Evolutionary conservation across 176 grass and related monocot species (phyloP).

Genomic region (Musa schizocarpa): DNA sequence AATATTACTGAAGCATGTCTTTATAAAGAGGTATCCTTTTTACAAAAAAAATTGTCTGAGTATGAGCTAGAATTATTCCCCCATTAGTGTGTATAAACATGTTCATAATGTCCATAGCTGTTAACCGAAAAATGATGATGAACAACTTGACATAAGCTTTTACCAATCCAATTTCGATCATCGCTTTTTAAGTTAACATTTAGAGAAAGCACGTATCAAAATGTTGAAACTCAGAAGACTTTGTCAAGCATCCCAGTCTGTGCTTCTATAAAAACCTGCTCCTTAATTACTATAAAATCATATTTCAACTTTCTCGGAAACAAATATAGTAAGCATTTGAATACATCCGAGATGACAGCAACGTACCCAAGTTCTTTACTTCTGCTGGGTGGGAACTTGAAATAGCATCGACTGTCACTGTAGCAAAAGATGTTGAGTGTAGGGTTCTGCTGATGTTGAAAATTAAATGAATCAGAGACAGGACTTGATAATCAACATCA

Average conservation of each 20-base stretch:
- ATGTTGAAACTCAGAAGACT: not conserved
- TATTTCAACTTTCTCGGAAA: not conserved
- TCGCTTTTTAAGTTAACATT: not conserved
- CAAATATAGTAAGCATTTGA: constrained; percentile 5
- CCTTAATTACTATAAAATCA: not conserved
- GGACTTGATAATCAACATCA: too few relatives aligned
- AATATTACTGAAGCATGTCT: not conserved
- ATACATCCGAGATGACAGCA: constrained; percentile 2
- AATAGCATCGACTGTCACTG: constrained; percentile 54
- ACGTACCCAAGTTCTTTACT: constrained; percentile 81
- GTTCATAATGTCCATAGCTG: not conserved
- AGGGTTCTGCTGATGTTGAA: constrained; percentile 42
- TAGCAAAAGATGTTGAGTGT: constrained; percentile 75
- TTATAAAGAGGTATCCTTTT: not conserved
- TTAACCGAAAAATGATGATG: not conserved
- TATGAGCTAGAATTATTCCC: not conserved
- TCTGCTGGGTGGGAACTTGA: constrained; percentile 64
- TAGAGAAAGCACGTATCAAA: not conserved
- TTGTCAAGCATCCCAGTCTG: not conserved
- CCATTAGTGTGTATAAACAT: not conserved
- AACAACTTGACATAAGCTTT: not conserved
- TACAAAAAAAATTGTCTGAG: not conserved
- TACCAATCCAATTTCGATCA: too few relatives aligned
- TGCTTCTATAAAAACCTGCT: too few relatives aligned
- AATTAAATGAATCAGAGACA: not conserved